These are phyloP conservation scores for Leccinellum albellum DNA, from an alignment of 768 basidiomycete species.

Conservation along the genomic window DNA sequence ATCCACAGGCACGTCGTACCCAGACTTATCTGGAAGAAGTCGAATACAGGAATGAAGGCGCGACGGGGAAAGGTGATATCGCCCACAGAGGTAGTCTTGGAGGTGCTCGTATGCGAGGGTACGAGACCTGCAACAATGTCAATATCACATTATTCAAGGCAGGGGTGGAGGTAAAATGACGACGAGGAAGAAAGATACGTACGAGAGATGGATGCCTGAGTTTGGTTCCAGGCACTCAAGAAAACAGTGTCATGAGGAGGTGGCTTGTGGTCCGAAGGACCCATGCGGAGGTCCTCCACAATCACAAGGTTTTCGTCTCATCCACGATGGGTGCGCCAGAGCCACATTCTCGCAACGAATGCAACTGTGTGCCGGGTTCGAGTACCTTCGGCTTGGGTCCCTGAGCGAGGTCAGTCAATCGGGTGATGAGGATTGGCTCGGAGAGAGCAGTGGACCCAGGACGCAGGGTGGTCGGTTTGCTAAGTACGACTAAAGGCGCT, in stretches of 20 bases:
- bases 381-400: constrained; percentile 12
- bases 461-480: constrained; percentile 44
- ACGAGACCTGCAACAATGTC: constrained; percentile 62
- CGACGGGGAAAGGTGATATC: constrained; percentile 88
- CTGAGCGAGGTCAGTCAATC: constrained; percentile 26
- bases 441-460: constrained; percentile 16
- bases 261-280: constrained; percentile 72
- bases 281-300: constrained; percentile 72
- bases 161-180: not conserved
- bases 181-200: constrained; percentile 36
- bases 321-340: not conserved
- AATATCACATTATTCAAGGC: constrained; percentile 4
- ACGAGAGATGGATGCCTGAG: constrained; percentile 83
- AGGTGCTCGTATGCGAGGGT: constrained; percentile 69
- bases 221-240: constrained; percentile 82
- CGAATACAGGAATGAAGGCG: constrained; percentile 83
- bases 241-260: constrained; percentile 74
- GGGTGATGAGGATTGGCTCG: constrained; percentile 25
- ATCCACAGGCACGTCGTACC: constrained; percentile 86
- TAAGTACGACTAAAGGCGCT: constrained; percentile 50
- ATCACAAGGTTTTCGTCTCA: constrained; percentile 67
- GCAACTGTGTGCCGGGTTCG: not conserved
- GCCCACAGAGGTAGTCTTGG: constrained; percentile 73
- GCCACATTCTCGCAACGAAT: constrained; percentile 7
- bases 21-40: constrained; percentile 70